Evolutionary conservation across 2,329 filamentous ascomycete species (phyloP).

Genomic region (Pseudogymnoascus sp.): DNA sequence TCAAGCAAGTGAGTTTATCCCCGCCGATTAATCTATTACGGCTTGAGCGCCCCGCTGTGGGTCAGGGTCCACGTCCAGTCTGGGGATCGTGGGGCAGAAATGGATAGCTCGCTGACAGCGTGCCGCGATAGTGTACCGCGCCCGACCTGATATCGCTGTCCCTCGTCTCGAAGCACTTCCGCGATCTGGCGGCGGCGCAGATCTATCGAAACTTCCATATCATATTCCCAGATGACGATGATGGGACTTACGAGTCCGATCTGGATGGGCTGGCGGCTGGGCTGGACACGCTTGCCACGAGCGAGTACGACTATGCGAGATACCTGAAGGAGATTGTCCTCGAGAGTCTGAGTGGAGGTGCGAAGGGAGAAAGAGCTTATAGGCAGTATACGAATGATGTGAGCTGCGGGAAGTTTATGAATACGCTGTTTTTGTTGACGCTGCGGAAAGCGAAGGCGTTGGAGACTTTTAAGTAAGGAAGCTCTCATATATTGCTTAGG

Average conservation of each 20-base stretch:
- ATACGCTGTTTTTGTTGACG: conserved; percentile 48
- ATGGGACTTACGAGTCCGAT: conserved; percentile 40
- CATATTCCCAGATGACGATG: conserved; percentile 52
- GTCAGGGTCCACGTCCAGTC: not conserved
- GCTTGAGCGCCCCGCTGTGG: conserved; percentile 1
- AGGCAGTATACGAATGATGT: conserved; percentile 44
- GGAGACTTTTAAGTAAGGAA: conserved; percentile 45
- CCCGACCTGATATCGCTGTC: conserved; percentile 48
- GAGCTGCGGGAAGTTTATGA: conserved; percentile 56
- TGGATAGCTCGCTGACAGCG: not conserved
- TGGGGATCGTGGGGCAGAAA: not conserved
- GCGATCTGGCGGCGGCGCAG: conserved; percentile 46
- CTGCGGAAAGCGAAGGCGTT: conserved; percentile 46
- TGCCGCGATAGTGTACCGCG: conserved; percentile 37
- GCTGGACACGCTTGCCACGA: conserved; percentile 53
- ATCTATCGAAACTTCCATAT: conserved; percentile 54
- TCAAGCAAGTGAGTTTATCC: conserved; percentile 25
- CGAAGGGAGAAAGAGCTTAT: conserved; percentile 45
- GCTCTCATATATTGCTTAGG: not conserved
- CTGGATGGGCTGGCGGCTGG: conserved; percentile 49
- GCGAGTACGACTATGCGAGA: conserved; percentile 54
- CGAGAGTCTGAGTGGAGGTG: conserved; percentile 44
- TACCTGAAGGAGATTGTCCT: conserved; percentile 48
- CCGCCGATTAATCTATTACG: not conserved
- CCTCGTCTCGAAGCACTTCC: conserved; percentile 49